phyloP scores from a whole-genome alignment of 371 early-diverging fungal species.

The Parasitella parasitica region DNA sequence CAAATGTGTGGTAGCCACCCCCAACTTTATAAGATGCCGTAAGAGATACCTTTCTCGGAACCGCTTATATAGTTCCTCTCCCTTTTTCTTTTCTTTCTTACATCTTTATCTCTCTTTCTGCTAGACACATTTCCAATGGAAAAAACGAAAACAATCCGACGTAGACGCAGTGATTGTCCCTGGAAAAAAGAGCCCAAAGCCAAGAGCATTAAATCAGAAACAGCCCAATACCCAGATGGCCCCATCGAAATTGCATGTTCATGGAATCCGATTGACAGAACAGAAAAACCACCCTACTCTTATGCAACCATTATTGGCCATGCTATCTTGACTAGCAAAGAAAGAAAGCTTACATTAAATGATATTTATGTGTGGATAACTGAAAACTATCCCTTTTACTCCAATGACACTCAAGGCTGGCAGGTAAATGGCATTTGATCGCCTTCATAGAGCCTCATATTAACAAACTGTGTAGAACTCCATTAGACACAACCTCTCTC shows the following conservation, averaged over 20 bases:
- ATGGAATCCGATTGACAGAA: conserved; percentile 45
- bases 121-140: not conserved
- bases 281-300: conserved; percentile 86
- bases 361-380: conserved; percentile 94
- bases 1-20: not conserved
- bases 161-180: conserved; percentile 17
- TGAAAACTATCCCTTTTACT: conserved; percentile 76
- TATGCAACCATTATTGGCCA: conserved; percentile 93
- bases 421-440: conserved; percentile 58
- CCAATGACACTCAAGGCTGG: conserved; percentile 81
- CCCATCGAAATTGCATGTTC: conserved; percentile 22
- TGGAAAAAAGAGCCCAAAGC: not conserved
- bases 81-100: not conserved
- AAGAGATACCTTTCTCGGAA: not conserved
- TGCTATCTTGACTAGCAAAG: conserved; percentile 80
- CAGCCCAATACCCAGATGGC: conserved; percentile 14
- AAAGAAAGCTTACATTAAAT: conserved; percentile 78
- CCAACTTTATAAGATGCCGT: conserved; percentile 3
- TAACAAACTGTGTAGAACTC: conserved; percentile 70
- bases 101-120: conserved; percentile 1
- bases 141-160: conserved; percentile 1
- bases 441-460: not conserved
- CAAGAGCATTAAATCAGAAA: not conserved
- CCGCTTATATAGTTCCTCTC: not conserved
- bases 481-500: conserved; percentile 94